phyloP scores from a whole-genome alignment of 805 yeast species.

The Clavispora santaluciae region DNA sequence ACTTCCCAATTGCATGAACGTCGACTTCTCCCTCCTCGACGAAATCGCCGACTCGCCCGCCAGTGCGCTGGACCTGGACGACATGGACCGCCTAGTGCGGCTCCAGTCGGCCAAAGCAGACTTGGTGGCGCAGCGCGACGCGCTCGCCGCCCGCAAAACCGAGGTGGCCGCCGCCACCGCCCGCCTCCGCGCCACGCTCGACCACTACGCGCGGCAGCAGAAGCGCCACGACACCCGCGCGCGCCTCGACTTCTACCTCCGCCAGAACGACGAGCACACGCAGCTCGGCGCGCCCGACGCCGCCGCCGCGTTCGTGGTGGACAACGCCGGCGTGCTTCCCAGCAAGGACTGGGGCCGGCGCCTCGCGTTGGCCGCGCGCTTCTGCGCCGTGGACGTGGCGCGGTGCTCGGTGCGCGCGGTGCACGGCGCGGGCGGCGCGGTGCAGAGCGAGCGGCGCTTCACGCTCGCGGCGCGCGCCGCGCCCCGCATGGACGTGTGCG shows the following conservation, averaged over 20 bases:
- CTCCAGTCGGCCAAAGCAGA: slow-evolving; percentile 12
- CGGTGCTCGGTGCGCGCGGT: neutral
- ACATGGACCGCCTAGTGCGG: slow-evolving; percentile 9
- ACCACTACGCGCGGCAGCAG: slow-evolving; percentile 11
- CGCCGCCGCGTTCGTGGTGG: slow-evolving; percentile 13
- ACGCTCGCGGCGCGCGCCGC: slow-evolving; percentile 3
- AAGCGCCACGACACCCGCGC: slow-evolving; percentile 11
- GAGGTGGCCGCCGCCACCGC: slow-evolving; percentile 9
- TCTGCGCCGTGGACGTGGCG: slow-evolving; percentile 16
- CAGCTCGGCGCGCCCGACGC: slow-evolving; percentile 9
- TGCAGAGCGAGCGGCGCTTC: neutral
- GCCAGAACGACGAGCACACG: slow-evolving; percentile 12
- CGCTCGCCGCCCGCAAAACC: slow-evolving; percentile 4
- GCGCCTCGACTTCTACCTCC: slow-evolving; percentile 13
- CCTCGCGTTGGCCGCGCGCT: slow-evolving; percentile 19
- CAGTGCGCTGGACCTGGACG: slow-evolving; percentile 4
- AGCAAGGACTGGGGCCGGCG: slow-evolving; percentile 30
- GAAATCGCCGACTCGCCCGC: slow-evolving; percentile 3
- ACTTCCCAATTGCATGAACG: neutral
- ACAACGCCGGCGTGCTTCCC: slow-evolving; percentile 31
- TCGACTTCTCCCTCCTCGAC: slow-evolving; percentile 3
- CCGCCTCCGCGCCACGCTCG: slow-evolving; percentile 4
- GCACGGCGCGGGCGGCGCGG: neutral
- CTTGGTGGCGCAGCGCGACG: slow-evolving; percentile 9
- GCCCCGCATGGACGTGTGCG: slow-evolving; percentile 6